phyloP scores from a whole-genome alignment of 192 early-diverging fungal genomes.

The Coemansia aciculifera region DNA sequence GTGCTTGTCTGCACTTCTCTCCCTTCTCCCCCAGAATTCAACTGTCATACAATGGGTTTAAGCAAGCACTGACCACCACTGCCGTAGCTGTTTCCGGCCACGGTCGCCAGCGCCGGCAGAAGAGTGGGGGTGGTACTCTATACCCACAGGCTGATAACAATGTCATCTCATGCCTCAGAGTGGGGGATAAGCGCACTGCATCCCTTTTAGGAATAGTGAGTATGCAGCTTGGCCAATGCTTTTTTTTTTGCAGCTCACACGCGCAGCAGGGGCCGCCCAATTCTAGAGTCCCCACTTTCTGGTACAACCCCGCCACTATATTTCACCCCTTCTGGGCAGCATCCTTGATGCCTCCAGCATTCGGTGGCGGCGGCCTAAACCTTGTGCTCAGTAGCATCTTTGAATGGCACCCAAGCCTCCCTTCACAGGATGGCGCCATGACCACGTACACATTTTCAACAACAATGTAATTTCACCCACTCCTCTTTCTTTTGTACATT shows the following conservation, averaged over 20 bases:
- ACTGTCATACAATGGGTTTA: not conserved
- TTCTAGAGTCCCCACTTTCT: not conserved
- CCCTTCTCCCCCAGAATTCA: not conserved
- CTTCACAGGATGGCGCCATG: slow-evolving; percentile 11
- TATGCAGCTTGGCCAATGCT: not conserved
- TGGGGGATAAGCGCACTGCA: not conserved
- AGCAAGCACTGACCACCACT: slow-evolving; percentile 2
- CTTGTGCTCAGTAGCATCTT: slow-evolving; percentile 1
- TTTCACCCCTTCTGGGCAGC: not conserved
- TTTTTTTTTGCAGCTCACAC: not conserved
- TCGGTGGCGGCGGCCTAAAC: not conserved
- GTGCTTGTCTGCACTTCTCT: not conserved
- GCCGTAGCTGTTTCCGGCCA: not conserved
- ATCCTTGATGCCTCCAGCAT: not conserved
- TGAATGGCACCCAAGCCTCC: not conserved
- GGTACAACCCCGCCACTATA: slow-evolving; percentile 1
- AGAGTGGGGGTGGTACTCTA: not conserved
- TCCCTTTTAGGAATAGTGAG: not conserved
- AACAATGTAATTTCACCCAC: not conserved
- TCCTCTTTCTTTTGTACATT: not conserved
- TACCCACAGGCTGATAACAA: not conserved
- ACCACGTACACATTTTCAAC: not conserved
- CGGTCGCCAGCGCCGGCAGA: not conserved
- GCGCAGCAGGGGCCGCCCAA: not conserved
- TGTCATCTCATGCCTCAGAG: not conserved